Evolutionary conservation across 441 rosid genomes (phyloP), one percentile per base, ranked within the genome.

Genomic region (Brassica balearica): DNA sequence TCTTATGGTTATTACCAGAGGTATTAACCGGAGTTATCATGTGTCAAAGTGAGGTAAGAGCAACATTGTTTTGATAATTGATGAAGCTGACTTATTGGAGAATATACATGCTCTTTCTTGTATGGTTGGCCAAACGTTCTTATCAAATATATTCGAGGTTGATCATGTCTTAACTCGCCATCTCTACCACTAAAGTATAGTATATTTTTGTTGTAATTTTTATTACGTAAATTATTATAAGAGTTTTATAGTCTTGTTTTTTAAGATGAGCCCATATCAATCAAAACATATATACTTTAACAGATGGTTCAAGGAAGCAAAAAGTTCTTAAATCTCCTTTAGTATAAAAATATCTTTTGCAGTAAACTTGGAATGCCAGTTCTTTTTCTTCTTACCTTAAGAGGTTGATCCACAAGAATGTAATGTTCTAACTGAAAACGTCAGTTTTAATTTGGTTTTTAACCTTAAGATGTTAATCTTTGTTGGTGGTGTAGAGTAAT

Each of bases 1-100:
- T 71, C 79, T 1, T 81, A 73, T 67, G 80, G 78, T 62, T 72
- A 81, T 67, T 25, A 0, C 27, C 73, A 15, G 55, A 76, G 58
- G 11, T 75, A 71, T 14, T 74, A 64, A 74, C 32, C 27, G 60
- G 62, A 63, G 60, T 70, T 70, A 9, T 27, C 48, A 19, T 53
- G n/a, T 65, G 60, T 27, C 25, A 8, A 32, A 6, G 41, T 66
- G 27, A 71, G 8, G 68, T 72, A 32, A 68, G 81, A 23, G 25
- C 36, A 73, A 25, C 74, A 73, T 53, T 68, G 14, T 71, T 4
- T 17, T 11, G 17, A 22, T 51, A 34, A 65, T 19, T 72, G 14
- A 66, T 19, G 32, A 72, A 59, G 65, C 58, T 48, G 55, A 23
- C 27, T 25, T 25, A 25, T 25, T 25, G 27, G 27, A n/a, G 10